phyloP scores from a whole-genome alignment of 1,139 yeast species.

The Barnettozyma hawaiiensis region DNA sequence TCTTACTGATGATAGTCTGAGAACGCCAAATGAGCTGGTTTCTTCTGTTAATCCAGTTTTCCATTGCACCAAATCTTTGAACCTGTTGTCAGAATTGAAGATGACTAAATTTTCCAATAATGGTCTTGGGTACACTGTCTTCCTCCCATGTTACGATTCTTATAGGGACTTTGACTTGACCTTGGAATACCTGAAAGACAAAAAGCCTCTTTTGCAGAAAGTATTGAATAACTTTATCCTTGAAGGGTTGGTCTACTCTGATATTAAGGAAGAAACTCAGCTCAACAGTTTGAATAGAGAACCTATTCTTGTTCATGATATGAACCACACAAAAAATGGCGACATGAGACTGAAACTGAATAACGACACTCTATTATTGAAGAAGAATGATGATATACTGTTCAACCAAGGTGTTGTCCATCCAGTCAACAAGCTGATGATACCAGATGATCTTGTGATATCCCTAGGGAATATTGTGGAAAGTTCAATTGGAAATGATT shows the following conservation, averaged over 20 bases:
- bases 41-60: slow-evolving; percentile 50
- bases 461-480: slow-evolving; percentile 51
- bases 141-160: slow-evolving; percentile 72
- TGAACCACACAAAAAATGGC: slow-evolving; percentile 8
- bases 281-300: slow-evolving; percentile 33
- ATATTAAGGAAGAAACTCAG: slow-evolving; percentile 35
- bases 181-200: slow-evolving; percentile 49
- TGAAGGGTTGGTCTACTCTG: slow-evolving; percentile 63
- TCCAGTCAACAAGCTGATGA: slow-evolving; percentile 48
- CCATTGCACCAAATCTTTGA: slow-evolving; percentile 47
- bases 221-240: slow-evolving; percentile 57
- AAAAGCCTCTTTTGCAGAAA: slow-evolving; percentile 44
- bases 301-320: slow-evolving; percentile 18
- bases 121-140: slow-evolving; percentile 61
- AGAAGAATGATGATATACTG: slow-evolving; percentile 57
- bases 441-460: slow-evolving; percentile 55
- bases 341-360: slow-evolving; percentile 24
- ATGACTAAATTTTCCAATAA: slow-evolving; percentile 41
- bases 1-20: slow-evolving; percentile 51
- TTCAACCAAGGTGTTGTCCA: slow-evolving; percentile 87
- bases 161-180: slow-evolving; percentile 69
- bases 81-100: slow-evolving; percentile 44
- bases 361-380: slow-evolving; percentile 26
- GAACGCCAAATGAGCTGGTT: slow-evolving; percentile 48
- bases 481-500: slow-evolving; percentile 30